These are phyloP conservation scores for Naganishia liquefaciens DNA, from an alignment of 1,284 basidiomycete genomes.

Conservation along the genomic window DNA sequence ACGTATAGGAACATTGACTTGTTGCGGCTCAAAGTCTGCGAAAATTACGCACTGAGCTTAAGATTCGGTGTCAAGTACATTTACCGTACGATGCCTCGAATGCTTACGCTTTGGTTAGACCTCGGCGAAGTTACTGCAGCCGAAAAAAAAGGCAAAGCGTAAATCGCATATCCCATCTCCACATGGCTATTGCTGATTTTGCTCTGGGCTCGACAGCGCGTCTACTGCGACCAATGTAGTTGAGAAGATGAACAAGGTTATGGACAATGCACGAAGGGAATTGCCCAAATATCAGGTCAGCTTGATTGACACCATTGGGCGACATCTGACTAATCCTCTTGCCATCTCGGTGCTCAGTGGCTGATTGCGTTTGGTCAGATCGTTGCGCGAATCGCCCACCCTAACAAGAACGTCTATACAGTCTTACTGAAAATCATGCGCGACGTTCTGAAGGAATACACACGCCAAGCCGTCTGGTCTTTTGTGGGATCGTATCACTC, in stretches of 20 bases:
- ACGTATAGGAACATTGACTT: slow-evolving; percentile 30
- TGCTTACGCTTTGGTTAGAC: slow-evolving; percentile 95
- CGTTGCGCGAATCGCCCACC: slow-evolving; percentile 87
- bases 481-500: slow-evolving; percentile 89
- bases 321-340: background rate
- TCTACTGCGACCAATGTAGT: slow-evolving; percentile 32
- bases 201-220: slow-evolving; percentile 20
- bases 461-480: slow-evolving; percentile 90
- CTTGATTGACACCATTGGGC: background rate
- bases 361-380: slow-evolving; percentile 96
- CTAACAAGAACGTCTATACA: slow-evolving; percentile 66
- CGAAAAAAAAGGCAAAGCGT: slow-evolving; percentile 23
- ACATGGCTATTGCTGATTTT: background rate
- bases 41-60: slow-evolving; percentile 73
- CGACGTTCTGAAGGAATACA: slow-evolving; percentile 75
- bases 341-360: slow-evolving; percentile 64
- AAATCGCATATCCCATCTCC: background rate
- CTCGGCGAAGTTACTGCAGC: slow-evolving; percentile 64
- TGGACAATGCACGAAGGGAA: slow-evolving; percentile 63
- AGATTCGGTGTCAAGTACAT: slow-evolving; percentile 89
- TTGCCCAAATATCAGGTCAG: slow-evolving; percentile 75
- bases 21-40: slow-evolving; percentile 55
- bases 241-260: slow-evolving; percentile 58
- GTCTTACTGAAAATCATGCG: slow-evolving; percentile 71
- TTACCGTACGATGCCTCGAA: slow-evolving; percentile 90